Evolutionary conservation across 768 basidiomycete genomes (phyloP).

Genomic region (Russula virescens): DNA sequence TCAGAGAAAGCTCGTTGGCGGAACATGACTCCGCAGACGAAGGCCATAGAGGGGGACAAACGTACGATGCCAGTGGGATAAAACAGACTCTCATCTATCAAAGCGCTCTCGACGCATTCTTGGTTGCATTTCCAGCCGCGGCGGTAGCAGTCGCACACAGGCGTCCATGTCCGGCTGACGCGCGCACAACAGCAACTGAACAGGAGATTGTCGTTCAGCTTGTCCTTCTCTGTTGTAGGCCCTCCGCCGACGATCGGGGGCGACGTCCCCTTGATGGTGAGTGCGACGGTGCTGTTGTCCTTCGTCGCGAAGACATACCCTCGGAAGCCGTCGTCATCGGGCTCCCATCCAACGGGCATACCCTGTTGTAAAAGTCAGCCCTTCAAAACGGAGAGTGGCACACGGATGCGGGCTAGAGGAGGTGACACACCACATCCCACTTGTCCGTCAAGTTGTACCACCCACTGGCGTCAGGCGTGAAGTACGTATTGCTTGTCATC

Average conservation of each 20-base stretch:
- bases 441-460: conserved; percentile 74
- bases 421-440: conserved; percentile 51
- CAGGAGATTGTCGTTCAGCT: conserved; percentile 87
- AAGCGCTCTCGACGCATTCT: conserved; percentile 70
- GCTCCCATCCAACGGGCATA: conserved; percentile 85
- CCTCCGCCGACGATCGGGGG: conserved; percentile 70
- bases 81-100: conserved; percentile 80
- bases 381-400: not conserved
- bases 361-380: conserved; percentile 36
- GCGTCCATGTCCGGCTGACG: conserved; percentile 86
- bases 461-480: conserved; percentile 47
- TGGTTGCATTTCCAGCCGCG: conserved; percentile 73
- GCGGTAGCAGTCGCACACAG: conserved; percentile 85
- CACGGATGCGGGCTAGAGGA: not conserved
- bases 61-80: conserved; percentile 81
- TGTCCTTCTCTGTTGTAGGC: conserved; percentile 83
- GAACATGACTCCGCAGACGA: not conserved
- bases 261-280: conserved; percentile 93
- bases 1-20: not conserved
- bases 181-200: conserved; percentile 96
- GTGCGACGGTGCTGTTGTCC: conserved; percentile 83
- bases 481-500: conserved; percentile 93
- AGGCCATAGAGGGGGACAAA: not conserved
- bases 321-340: conserved; percentile 79
- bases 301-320: conserved; percentile 86